These are phyloP conservation scores for Ambrosia trifida DNA, from an alignment of 129 eudicot species.

Conservation along the genomic window DNA sequence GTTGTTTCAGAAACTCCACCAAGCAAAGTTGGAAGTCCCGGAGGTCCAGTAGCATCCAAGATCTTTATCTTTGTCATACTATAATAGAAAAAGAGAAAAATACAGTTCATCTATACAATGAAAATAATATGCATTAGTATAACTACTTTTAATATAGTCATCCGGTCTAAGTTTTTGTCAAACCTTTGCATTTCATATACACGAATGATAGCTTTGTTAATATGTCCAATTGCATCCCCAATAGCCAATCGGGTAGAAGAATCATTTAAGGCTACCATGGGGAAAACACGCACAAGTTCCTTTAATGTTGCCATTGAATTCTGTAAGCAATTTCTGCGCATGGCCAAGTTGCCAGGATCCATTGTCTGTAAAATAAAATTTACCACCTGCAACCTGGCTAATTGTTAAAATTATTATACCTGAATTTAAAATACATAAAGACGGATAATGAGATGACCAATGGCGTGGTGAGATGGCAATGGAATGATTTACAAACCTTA, in stretches of 20 bases:
- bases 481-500: constrained; percentile 60
- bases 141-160: not conserved
- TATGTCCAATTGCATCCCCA: constrained; percentile 91
- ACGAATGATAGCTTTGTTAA: constrained; percentile 66
- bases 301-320: constrained; percentile 73
- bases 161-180: not conserved
- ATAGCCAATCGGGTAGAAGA: constrained; percentile 82
- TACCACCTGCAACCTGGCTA: constrained; percentile 95
- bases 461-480: constrained; percentile 21
- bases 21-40: constrained; percentile 86
- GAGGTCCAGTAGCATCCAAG: constrained; percentile 99
- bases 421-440: constrained; percentile 4
- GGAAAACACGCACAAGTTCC: constrained; percentile 81
- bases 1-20: constrained; percentile 67
- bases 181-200: constrained; percentile 95
- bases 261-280: constrained; percentile 89
- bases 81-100: constrained; percentile 21
- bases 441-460: constrained; percentile 8
- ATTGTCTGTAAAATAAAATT: constrained; percentile 84
- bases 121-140: not conserved
- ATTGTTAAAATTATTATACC: constrained; percentile 45
- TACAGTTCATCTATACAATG: constrained; percentile 6
- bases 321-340: constrained; percentile 84
- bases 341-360: constrained; percentile 85
- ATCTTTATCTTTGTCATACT: constrained; percentile 83